A percentile compares a stretch with the other conserved stretches of the same genome.
Evolutionary conservation across 2,329 filamentous ascomycete species (phyloP).

Genomic region (Penicillium sp.): DNA sequence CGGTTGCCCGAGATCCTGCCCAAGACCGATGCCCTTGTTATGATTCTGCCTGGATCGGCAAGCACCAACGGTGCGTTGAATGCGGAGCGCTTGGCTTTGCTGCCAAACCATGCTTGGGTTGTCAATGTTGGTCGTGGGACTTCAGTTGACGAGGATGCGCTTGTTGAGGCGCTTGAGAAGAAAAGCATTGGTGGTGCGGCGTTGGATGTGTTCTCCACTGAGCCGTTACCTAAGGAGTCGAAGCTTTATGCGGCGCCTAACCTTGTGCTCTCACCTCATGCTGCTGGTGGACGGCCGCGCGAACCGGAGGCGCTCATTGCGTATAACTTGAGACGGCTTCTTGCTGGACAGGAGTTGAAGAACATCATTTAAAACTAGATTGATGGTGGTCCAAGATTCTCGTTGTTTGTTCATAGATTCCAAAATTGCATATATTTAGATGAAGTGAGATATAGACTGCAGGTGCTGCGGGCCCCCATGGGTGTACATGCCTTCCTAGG

Average conservation of each 20-base stretch:
- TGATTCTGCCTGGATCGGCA: slow-evolving; percentile 62
- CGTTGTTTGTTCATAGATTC: background rate
- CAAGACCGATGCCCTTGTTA: slow-evolving; percentile 63
- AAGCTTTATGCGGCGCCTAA: slow-evolving; percentile 25
- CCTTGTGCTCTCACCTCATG: slow-evolving; percentile 24
- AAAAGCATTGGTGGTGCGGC: slow-evolving; percentile 23
- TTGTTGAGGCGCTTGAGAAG: slow-evolving; percentile 22
- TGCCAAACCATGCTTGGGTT: slow-evolving; percentile 52
- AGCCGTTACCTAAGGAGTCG: slow-evolving; percentile 22
- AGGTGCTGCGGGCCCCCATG: too few species aligned
- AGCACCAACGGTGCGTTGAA: slow-evolving; percentile 58
- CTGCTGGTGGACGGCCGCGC: slow-evolving; percentile 45
- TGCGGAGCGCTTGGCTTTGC: slow-evolving; percentile 51
- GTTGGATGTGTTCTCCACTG: slow-evolving; percentile 24
- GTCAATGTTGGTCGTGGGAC: slow-evolving; percentile 25
- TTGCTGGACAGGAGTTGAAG: slow-evolving; percentile 59
- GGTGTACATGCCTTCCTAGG: background rate
- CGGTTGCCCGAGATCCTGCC: slow-evolving; percentile 54
- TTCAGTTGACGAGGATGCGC: slow-evolving; percentile 24
- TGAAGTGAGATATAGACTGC: background rate
- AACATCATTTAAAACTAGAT: slow-evolving; percentile 42
- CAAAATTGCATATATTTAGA: background rate
- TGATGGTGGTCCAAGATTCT: background rate
- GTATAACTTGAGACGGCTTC: slow-evolving; percentile 59
- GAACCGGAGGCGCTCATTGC: slow-evolving; percentile 59